Evolutionary conservation across 2,329 filamentous ascomycete species (phyloP), one percentile per base, ranked within the genome.

Genomic region (Ascochyta koolunga): DNA sequence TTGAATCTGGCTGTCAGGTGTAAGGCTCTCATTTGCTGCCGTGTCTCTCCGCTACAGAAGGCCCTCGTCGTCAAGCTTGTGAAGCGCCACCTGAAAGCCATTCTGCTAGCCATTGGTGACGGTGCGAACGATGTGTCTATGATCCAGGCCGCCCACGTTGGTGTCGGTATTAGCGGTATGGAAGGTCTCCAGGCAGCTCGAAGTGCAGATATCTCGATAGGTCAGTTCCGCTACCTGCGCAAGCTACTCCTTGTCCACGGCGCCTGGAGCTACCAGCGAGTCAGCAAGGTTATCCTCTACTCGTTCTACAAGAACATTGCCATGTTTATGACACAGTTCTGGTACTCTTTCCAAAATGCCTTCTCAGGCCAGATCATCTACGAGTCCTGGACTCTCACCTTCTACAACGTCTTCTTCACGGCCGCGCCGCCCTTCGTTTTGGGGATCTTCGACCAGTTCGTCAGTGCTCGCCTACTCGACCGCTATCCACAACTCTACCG

Each of bases 271-370:
- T 99, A 99, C 73, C 93, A 97, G 74, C 89, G 95, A 54, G 89
- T 99, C 72, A 93, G 90, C 83, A 96, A 96, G 79, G 92, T 96
- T 54, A 98, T 99, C 67, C 77, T 99, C 59, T 99, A 96, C 78
- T 98, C 95, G 6, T 99, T 98, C 76, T 99, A 99, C 83, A 99
- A 99, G 83, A 99, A 99, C 78, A 97, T 98, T 64, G 89, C 93
- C 18, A 82, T 99, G 58, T 99, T 98, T 78, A 93, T 99, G 89
- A 99, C 96, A 56, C 96, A 99, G 73, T 99, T 99, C 74, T 99
- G 96, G 72, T 98, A 95, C 77, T 91, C 92, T 0, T 99, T 99
- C 80, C 92, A 96, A 84, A 99, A 99, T 75, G 90, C 91, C 62
- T 99, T 98, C 77, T 98, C 93, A 1, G 95, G 95, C 45, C 89